Conservation (phyloP, 2,329 filamentous ascomycete genomes). For the Hymenotorrendiella dingleyae region DNA sequence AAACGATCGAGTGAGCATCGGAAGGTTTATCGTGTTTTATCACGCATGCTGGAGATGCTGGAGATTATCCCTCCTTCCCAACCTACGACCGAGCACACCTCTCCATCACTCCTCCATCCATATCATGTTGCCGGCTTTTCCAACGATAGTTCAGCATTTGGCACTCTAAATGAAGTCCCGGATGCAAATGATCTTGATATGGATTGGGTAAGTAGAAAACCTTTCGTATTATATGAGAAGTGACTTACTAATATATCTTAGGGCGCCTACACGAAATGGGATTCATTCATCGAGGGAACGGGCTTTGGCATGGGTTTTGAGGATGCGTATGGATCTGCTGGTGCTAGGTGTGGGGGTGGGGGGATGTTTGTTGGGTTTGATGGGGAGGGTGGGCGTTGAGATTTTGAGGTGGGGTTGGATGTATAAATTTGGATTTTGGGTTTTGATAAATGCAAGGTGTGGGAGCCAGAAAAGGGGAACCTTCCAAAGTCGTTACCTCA, state of each 20-base stretch:
- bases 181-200: conserved; percentile 22
- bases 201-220: conserved; percentile 23
- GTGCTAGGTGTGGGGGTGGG: too few relatives aligned
- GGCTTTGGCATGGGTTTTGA: too few relatives aligned
- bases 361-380: too few relatives aligned
- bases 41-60: conserved; percentile 12
- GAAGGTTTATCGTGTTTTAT: conserved; percentile 16
- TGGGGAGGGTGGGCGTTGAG: too few relatives aligned
- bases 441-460: too few relatives aligned
- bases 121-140: conserved; percentile 4
- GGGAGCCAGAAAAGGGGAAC: too few relatives aligned
- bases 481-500: too few relatives aligned
- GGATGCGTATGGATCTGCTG: conserved; percentile 15
- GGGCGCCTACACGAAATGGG: conserved; percentile 22
- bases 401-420: too few relatives aligned
- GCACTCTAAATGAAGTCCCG: conserved; percentile 3
- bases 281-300: conserved; percentile 25
- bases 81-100: background rate
- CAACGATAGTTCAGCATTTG: too few relatives aligned
- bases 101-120: too few relatives aligned
- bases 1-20: conserved; percentile 10
- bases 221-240: too few relatives aligned
- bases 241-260: conserved; percentile 6
- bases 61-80: background rate
- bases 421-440: too few relatives aligned